phyloP scores from a whole-genome alignment of 169 alveolate species.

The Amoebophrya sp. region DNA sequence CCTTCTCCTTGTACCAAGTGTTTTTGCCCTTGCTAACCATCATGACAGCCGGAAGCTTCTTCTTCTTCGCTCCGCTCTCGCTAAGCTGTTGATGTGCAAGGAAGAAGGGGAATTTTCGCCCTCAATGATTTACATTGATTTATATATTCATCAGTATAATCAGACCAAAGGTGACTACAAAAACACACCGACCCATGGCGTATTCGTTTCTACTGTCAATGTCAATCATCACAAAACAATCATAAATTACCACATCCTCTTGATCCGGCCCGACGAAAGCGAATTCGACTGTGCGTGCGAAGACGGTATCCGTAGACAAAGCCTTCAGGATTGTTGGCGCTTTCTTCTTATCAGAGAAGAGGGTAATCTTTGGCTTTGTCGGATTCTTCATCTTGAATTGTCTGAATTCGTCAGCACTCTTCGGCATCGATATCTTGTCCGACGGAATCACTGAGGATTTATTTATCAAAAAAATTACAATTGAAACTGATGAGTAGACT shows the following conservation, averaged over 20 bases:
- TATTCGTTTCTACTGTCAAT: too few relatives aligned
- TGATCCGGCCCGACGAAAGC: background rate
- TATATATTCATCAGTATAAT: too few relatives aligned
- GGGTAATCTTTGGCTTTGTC: background rate
- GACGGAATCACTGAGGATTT: background rate
- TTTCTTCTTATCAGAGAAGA: conserved; percentile 16
- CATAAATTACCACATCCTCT: background rate
- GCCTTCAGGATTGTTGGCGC: conserved; percentile 10
- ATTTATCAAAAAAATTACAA: too few relatives aligned
- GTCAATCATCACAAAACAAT: background rate
- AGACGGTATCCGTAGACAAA: background rate
- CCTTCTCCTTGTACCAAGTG: background rate
- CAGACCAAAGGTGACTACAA: too few relatives aligned
- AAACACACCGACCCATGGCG: too few relatives aligned
- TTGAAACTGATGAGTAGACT: too few relatives aligned
- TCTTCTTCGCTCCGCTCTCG: conserved; percentile 23
- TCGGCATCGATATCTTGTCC: background rate
- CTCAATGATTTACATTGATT: too few relatives aligned
- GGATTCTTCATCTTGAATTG: background rate
- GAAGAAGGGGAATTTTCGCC: too few relatives aligned
- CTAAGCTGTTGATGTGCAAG: background rate
- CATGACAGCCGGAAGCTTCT: background rate
- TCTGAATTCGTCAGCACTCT: background rate
- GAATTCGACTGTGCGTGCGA: background rate
- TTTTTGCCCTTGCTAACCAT: background rate